A percentile compares a stretch with the other conserved stretches of the same genome.
Conservation (phyloP, 495 filamentous ascomycete species). For the Delitschia confertaspora region DNA sequence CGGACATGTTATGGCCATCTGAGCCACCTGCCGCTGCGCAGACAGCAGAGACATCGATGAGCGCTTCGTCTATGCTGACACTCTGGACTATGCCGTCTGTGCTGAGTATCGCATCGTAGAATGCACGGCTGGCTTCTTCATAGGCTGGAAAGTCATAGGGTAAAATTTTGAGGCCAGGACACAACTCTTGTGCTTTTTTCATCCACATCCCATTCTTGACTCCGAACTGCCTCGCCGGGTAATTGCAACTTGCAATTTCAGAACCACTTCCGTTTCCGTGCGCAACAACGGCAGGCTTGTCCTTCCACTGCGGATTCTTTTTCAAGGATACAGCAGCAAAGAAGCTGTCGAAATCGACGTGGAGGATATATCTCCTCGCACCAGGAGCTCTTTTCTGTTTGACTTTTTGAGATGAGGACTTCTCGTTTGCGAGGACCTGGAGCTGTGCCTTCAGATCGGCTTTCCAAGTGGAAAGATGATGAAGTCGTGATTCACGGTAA, state of each 20-base stretch:
- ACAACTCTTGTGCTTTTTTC: slow-evolving; percentile 74
- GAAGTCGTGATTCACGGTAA: slow-evolving; percentile 85
- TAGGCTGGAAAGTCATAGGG: slow-evolving; percentile 93
- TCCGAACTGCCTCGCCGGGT: slow-evolving; percentile 73
- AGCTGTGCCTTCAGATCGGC: slow-evolving; percentile 81
- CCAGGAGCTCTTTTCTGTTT: slow-evolving; percentile 46
- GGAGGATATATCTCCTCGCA: slow-evolving; percentile 73
- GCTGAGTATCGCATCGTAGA: slow-evolving; percentile 76
- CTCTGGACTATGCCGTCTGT: slow-evolving; percentile 81
- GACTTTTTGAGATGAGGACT: slow-evolving; percentile 45
- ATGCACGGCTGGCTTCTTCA: slow-evolving; percentile 79
- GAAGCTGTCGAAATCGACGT: slow-evolving; percentile 98
- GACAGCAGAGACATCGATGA: slow-evolving; percentile 64
- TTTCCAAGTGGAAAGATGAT: slow-evolving; percentile 95
- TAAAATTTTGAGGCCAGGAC: slow-evolving; percentile 73
- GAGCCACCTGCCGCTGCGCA: slow-evolving; percentile 60
- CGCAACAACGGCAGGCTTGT: slow-evolving; percentile 83
- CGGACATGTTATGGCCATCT: slow-evolving; percentile 55
- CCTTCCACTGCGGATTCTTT: slow-evolving; percentile 63
- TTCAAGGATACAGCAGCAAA: slow-evolving; percentile 86
- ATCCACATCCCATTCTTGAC: slow-evolving; percentile 99
- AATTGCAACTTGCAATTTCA: slow-evolving; percentile 96
- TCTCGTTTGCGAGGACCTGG: slow-evolving; percentile 65
- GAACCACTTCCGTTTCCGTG: slow-evolving; percentile 78
- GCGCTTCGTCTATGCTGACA: slow-evolving; percentile 90